These are phyloP conservation scores for Aschersonia sp. DNA, from an alignment of 2,329 filamentous ascomycete species.

Conservation along the genomic window DNA sequence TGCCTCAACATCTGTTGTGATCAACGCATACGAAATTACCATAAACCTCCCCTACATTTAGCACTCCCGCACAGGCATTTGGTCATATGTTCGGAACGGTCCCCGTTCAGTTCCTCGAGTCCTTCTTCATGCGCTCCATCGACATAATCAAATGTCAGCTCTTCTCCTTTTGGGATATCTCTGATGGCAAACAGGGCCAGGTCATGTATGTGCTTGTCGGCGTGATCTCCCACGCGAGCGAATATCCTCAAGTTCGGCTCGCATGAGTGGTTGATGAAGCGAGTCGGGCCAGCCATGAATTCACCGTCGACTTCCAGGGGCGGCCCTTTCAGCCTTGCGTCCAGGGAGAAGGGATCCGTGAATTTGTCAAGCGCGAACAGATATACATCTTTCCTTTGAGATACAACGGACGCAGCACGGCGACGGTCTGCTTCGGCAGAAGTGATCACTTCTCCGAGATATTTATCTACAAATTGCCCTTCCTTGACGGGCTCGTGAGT, in stretches of 20 bases:
- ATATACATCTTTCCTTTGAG: constrained; percentile 59
- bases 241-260: constrained; percentile 70
- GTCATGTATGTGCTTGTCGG: constrained; percentile 61
- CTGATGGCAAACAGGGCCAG: constrained; percentile 60
- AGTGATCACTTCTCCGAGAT: constrained; percentile 59
- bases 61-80: constrained; percentile 46
- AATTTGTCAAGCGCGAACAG: constrained; percentile 77
- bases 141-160: constrained; percentile 71
- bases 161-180: constrained; percentile 49
- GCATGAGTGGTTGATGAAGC: constrained; percentile 76
- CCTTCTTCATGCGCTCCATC: constrained; percentile 43
- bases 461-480: constrained; percentile 70
- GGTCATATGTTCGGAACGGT: constrained; percentile 35
- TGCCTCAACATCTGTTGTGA: neutral
- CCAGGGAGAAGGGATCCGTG: constrained; percentile 38
- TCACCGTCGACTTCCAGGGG: constrained; percentile 56
- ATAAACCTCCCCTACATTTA: constrained; percentile 57
- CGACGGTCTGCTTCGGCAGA: constrained; percentile 49
- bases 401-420: constrained; percentile 38
- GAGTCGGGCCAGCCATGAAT: constrained; percentile 62
- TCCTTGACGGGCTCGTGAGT: constrained; percentile 48
- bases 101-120: constrained; percentile 24
- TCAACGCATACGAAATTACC: constrained; percentile 24
- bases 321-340: constrained; percentile 38
- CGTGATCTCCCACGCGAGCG: constrained; percentile 62